A percentile compares a stretch with the other conserved stretches of the same genome.
phyloP scores from a whole-genome alignment of 768 basidiomycete genomes.

The Bullera alba region DNA sequence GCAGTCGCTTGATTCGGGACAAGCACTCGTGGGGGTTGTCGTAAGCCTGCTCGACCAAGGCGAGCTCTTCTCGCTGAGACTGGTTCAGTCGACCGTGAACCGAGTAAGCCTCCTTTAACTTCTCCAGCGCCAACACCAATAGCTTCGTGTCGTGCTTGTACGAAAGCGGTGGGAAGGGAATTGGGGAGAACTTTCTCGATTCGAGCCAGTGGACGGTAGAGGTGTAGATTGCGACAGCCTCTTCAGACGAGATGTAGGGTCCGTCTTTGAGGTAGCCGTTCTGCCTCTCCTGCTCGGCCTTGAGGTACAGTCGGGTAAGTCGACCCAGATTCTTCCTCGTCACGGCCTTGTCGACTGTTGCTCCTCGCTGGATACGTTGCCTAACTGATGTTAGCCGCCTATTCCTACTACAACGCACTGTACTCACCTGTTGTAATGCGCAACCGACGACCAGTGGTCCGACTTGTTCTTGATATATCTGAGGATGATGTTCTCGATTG shows the following conservation, averaged over 20 bases:
- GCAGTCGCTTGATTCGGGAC: slow-evolving; percentile 93
- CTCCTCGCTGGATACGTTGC: slow-evolving; percentile 69
- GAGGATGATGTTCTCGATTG: slow-evolving; percentile 97
- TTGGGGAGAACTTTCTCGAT: slow-evolving; percentile 90
- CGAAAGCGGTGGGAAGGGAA: slow-evolving; percentile 97
- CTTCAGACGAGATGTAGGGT: slow-evolving; percentile 96
- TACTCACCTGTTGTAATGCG: slow-evolving; percentile 89
- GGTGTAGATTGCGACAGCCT: slow-evolving; percentile 97
- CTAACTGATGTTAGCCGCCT: too few relatives aligned
- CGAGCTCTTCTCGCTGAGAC: slow-evolving; percentile 94
- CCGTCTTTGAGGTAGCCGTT: slow-evolving; percentile 99
- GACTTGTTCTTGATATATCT: slow-evolving; percentile 99
- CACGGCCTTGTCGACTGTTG: slow-evolving; percentile 67
- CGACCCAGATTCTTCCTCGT: slow-evolving; percentile 99
- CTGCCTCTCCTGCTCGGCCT: slow-evolving; percentile 97
- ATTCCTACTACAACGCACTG: too few relatives aligned
- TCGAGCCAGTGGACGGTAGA: slow-evolving; percentile 99
- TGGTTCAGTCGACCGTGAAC: slow-evolving; percentile 97
- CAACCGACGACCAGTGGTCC: slow-evolving; percentile 99
- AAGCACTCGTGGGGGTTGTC: slow-evolving; percentile 99
- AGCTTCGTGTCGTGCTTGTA: slow-evolving; percentile 99
- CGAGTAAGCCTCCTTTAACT: slow-evolving; percentile 96
- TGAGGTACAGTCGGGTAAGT: slow-evolving; percentile 92
- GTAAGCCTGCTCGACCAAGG: slow-evolving; percentile 96
- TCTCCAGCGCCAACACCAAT: slow-evolving; percentile 91